phyloP scores from a whole-genome alignment of 1,284 basidiomycete species.

The Termitomyces sp. region DNA sequence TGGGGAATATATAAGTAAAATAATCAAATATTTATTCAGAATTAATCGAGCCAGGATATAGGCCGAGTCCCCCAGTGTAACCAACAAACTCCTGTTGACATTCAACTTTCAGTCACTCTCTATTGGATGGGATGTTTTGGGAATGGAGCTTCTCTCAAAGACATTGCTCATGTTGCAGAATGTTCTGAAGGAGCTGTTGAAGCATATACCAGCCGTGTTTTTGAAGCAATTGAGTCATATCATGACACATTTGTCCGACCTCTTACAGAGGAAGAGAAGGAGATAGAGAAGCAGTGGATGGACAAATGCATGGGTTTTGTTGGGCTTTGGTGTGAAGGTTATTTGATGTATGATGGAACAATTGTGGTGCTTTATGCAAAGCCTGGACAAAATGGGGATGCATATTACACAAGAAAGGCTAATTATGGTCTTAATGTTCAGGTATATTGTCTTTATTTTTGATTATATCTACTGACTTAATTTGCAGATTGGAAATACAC shows the following conservation, averaged over 20 bases:
- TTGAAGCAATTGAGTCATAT: conserved; percentile 22
- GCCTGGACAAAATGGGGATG: not conserved
- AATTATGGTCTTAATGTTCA: not conserved
- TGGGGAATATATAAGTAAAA: too few species aligned
- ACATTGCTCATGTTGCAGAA: conserved; percentile 29
- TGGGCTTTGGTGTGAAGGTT: conserved; percentile 1
- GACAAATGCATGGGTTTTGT: conserved; percentile 4
- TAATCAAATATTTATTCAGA: too few species aligned
- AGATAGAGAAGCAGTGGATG: conserved; percentile 31
- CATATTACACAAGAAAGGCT: not conserved
- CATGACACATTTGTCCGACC: too few species aligned
- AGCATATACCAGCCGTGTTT: too few species aligned
- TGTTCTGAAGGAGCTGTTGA: conserved; percentile 29
- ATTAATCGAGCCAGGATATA: too few species aligned
- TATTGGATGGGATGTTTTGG: conserved; percentile 28
- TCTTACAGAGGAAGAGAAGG: conserved; percentile 36
- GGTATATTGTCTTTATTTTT: not conserved
- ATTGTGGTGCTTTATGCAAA: conserved; percentile 3
- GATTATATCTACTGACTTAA: too few species aligned
- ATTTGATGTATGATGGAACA: conserved; percentile 9
- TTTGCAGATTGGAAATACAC: too few species aligned
- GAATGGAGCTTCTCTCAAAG: conserved; percentile 24
- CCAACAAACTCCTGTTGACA: conserved; percentile 30
- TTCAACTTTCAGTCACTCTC: conserved; percentile 33
- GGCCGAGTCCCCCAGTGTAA: too few species aligned